Evolutionary conservation across 345 rosid genomes (phyloP), one percentile per base, ranked within the genome.

Genomic region (Pistacia atlantica): DNA sequence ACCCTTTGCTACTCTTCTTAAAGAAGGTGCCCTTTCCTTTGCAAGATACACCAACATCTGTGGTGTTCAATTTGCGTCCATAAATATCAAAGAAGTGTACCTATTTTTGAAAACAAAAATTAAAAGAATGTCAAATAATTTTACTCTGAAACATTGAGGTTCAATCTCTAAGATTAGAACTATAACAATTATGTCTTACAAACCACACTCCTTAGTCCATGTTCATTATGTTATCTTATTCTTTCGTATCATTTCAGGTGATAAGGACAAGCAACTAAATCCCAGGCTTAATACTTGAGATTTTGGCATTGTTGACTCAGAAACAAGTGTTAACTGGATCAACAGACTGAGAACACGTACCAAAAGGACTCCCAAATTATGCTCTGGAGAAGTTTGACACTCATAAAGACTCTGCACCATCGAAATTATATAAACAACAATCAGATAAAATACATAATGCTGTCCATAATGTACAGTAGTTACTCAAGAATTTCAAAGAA

Each of bases 11-110:
- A 77, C 78, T 84, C 88, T 95, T 93, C 16, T 83, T 72, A 79
- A 84, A 95, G 87, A 95, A 95, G n/a, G 87, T 85, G 63, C 90
- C 92, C 67, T 70, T 73, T 69, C 75, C 87, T 25, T 78, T 87
- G 88, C 99, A 95, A 71, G 99, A 95, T 64, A 95, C 85, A 78
- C 98, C 99, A n/a, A 95, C 98, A 84, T 90, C 88, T 0, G 76
- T 35, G 2, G 92, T 87, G 85, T 93, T 93, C 80, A 95, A 81
- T 69, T 90, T 89, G 72, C 97, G 81, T 22, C 99, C 99, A 71
- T 93, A 95, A 76, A 95, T 84, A 62, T 91, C 99, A 84, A 95
- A 93, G 83, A 95, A 95, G 62, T 87, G 86, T 45, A 95, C 88
- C 99, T 95, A 63, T 66, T 84, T 61, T 48, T 71, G 60, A 75